These are phyloP conservation scores for Akanthomyces uredinophilus DNA, from an alignment of 2,329 filamentous ascomycete species.

Conservation along the genomic window DNA sequence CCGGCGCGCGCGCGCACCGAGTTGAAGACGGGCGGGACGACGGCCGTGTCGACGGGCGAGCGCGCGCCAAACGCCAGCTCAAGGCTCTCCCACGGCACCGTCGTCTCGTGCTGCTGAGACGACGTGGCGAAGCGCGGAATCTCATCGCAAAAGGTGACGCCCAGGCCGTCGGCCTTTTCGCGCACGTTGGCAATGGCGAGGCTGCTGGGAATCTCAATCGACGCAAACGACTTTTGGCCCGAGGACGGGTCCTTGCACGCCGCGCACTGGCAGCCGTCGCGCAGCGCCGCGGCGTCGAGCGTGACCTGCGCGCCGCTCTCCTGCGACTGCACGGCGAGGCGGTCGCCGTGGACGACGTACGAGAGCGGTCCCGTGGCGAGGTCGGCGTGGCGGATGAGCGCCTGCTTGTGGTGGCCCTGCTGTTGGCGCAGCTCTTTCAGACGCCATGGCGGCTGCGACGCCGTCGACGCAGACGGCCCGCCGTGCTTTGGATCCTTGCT, in stretches of 20 bases:
- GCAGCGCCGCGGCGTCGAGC: slow-evolving; percentile 33
- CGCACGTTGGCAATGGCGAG: slow-evolving; percentile 29
- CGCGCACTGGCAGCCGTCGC: slow-evolving; percentile 50
- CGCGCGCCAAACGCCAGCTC: slow-evolving; percentile 28
- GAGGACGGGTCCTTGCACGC: slow-evolving; percentile 53
- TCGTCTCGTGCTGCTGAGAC: slow-evolving; percentile 27
- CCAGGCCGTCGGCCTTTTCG: slow-evolving; percentile 37
- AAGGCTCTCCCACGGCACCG: slow-evolving; percentile 31
- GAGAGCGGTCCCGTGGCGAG: slow-evolving; percentile 2
- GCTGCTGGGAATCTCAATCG: slow-evolving; percentile 33
- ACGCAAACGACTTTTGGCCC: slow-evolving; percentile 51
- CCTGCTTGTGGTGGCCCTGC: slow-evolving; percentile 4
- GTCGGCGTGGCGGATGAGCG: neutral
- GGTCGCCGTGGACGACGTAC: neutral
- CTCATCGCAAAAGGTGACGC: slow-evolving; percentile 55
- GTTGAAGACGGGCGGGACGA: slow-evolving; percentile 19
- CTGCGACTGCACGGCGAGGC: neutral
- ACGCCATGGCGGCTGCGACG: neutral
- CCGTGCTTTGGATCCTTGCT: no score
- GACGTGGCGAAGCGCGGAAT: slow-evolving; percentile 26
- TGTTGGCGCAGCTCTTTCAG: slow-evolving; percentile 9
- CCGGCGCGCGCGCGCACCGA: slow-evolving; percentile 29
- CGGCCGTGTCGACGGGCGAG: slow-evolving; percentile 19
- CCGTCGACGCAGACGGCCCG: no score
- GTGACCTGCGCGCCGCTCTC: neutral